Conservation (phyloP, 495 filamentous ascomycete species). For the Aspergillus heteromorphus region DNA sequence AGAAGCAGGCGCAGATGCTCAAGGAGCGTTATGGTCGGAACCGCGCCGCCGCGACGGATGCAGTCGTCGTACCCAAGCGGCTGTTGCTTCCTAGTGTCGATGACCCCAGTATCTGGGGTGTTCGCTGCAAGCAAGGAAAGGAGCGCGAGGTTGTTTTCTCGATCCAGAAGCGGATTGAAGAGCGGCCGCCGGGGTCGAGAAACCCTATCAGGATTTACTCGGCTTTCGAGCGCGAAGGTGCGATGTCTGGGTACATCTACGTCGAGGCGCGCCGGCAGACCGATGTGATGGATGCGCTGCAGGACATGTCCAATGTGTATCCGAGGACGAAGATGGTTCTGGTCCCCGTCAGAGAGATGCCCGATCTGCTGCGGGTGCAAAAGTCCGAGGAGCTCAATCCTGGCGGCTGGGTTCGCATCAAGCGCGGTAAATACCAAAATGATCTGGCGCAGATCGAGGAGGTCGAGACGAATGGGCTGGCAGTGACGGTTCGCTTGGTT, state of each 20-base stretch:
- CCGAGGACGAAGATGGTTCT: constrained; percentile 74
- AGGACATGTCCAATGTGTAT: constrained; percentile 81
- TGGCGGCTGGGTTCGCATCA: constrained; percentile 87
- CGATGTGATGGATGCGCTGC: constrained; percentile 74
- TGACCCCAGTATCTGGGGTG: constrained; percentile 93
- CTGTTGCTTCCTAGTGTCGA: constrained; percentile 89
- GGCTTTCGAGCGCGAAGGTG: constrained; percentile 81
- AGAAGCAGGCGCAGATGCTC: constrained; percentile 83
- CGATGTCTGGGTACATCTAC: constrained; percentile 93
- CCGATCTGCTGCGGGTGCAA: constrained; percentile 82
- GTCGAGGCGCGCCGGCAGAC: constrained; percentile 82
- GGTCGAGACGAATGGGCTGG: constrained; percentile 86
- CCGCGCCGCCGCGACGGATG: constrained; percentile 50
- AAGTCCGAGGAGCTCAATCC: constrained; percentile 83
- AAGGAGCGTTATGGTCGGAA: constrained; percentile 76
- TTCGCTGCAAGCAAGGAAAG: constrained; percentile 89
- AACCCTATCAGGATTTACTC: constrained; percentile 74
- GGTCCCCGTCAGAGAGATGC: constrained; percentile 96
- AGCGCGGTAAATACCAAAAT: constrained; percentile 74
- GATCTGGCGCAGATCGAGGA: constrained; percentile 94
- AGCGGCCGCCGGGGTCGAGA: constrained; percentile 61
- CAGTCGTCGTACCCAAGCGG: constrained; percentile 73
- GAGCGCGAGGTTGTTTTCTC: constrained; percentile 83
- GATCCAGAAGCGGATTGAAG: constrained; percentile 82
- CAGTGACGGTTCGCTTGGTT: constrained; percentile 78